Base-by-base conservation (phyloP, 768 basidiomycete genomes). In the Boletus barrowsii region DNA sequence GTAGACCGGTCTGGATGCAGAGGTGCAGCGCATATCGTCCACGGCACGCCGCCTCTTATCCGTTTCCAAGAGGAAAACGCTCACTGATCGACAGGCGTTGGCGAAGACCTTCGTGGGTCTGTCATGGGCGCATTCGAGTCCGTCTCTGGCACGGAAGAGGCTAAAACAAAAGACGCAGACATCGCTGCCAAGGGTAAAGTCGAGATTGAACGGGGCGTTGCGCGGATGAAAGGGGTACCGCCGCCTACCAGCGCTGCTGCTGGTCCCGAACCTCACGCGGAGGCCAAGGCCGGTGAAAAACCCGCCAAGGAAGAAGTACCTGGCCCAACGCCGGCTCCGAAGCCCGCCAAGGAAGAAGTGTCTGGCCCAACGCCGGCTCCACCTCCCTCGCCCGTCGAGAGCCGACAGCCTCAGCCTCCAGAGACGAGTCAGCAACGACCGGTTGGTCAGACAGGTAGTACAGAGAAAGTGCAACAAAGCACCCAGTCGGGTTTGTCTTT, bases 21-120 rank as follows among this genome's bases (percentile, higher is more conserved):
- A 53, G 74, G 76, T 7, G 73, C 66, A 3, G 57, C 56, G 3
- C 68, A 75, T 51, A 59, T 74, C 26, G 58, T 73, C 8, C 76
- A 78, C 29, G 75, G 77, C 62, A 54, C 10, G 62, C 47, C 0
- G 24, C 36, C 24, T 53, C 40, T 43, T 37, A 15, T 47, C n/a
- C 10, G 11, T 18, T 39, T 14, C 7, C 10, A 5, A 35, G 33
- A 1, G 13, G 37, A 7, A 15, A 8, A 39, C 37, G 17, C 37
- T 35, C 33, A 35, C 33, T 14, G n/a, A n/a, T 17, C 3, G 13
- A 50, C 54, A 77, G 80, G 80, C 4, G 29, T 75, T 1, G 76
- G 78, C 8, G 79, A 81, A 36, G 73, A 67, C 41, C 52, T 80
- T 6, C 73, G 78, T 24, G 80, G 80, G 8, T 72, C 76, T 0